Conservation (phyloP, 2,329 filamentous ascomycete species). For the Aspergillus pseudoviridinutans region DNA sequence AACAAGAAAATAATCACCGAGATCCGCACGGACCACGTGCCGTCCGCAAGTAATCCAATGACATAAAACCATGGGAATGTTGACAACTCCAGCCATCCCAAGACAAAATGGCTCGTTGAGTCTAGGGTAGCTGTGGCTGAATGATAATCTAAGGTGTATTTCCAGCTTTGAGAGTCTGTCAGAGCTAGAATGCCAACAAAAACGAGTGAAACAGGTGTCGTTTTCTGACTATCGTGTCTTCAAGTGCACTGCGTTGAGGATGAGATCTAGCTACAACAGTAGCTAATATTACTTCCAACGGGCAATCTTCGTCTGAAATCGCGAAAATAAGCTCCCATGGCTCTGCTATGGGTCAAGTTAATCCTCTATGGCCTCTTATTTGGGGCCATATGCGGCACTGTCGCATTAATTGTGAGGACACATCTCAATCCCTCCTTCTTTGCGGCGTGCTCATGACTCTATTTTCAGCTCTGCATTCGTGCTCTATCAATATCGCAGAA, state of each 20-base stretch:
- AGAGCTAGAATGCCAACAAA: background rate
- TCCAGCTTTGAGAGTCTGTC: background rate
- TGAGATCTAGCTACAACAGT: background rate
- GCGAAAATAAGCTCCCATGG: background rate
- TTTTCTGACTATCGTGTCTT: background rate
- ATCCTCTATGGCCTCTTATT: background rate
- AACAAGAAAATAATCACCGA: constrained; percentile 23
- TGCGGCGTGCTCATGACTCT: constrained; percentile 4
- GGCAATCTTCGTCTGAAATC: background rate
- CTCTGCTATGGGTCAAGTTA: background rate
- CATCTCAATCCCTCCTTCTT: background rate
- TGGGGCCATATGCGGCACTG: background rate
- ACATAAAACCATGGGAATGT: background rate
- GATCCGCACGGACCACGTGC: constrained; percentile 23
- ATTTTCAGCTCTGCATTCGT: constrained; percentile 21
- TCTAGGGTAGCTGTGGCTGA: background rate
- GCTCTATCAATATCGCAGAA: constrained; percentile 29
- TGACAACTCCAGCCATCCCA: background rate
- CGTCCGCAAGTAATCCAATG: background rate
- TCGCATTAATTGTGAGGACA: constrained; percentile 5
- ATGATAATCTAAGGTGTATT: background rate
- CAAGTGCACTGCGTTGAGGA: background rate
- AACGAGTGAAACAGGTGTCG: background rate
- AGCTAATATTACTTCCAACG: background rate
- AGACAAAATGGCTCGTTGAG: background rate